Conservation (phyloP, 306 rosid genomes). For the Prunus armeniaca region DNA sequence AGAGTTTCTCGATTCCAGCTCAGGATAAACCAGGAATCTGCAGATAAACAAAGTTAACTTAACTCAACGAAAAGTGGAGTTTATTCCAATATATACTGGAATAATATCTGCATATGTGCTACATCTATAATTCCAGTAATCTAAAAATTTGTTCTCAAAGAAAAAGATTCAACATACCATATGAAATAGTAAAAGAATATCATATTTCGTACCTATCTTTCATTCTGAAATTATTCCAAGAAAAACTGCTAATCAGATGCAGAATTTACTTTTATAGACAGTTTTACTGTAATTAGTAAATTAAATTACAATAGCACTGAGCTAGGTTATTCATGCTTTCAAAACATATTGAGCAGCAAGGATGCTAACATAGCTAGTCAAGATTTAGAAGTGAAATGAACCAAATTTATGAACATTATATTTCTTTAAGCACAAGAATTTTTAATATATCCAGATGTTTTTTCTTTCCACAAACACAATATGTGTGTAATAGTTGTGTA, state of each 20-base stretch:
- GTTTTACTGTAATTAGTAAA: neutral
- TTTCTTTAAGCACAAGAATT: neutral
- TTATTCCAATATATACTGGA: neutral
- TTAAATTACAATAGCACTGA: neutral
- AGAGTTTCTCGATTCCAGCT: slow-evolving; percentile 88
- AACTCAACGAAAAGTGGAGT: neutral
- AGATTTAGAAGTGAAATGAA: neutral
- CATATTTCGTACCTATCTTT: neutral
- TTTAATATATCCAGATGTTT: too few relatives aligned
- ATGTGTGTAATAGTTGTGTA: neutral
- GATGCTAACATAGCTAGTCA: neutral
- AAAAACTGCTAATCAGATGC: neutral
- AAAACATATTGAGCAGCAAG: neutral
- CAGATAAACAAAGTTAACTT: slow-evolving; percentile 19
- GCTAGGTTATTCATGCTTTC: neutral
- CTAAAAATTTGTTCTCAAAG: neutral
- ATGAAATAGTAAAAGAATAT: neutral
- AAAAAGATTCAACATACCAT: neutral
- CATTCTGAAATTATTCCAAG: neutral
- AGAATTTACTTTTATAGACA: neutral
- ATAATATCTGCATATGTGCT: neutral
- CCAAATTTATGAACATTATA: neutral
- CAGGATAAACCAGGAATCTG: slow-evolving; percentile 88
- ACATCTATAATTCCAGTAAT: neutral
- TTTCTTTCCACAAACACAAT: neutral